Evolutionary conservation across 2,329 filamentous ascomycete species (phyloP).

Genomic region (Calycina herbarum): DNA sequence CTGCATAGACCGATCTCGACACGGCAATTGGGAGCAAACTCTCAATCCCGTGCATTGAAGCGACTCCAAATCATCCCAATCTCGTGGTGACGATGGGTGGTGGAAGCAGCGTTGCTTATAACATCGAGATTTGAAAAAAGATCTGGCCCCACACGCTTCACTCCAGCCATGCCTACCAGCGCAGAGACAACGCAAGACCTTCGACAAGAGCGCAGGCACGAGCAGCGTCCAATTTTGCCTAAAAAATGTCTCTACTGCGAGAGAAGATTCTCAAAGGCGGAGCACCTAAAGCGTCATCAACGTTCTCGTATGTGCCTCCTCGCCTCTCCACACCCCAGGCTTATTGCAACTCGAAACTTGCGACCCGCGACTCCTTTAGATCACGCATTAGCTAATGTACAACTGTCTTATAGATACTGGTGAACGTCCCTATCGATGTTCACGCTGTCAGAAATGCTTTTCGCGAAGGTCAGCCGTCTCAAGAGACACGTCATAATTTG

Average conservation of each 20-base stretch:
- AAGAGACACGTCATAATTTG: constrained; percentile 39
- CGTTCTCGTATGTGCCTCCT: constrained; percentile 49
- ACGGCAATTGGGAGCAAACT: neutral
- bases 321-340: neutral
- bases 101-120: neutral
- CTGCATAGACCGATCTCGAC: neutral
- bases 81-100: neutral
- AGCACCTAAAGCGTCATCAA: constrained; percentile 56
- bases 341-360: neutral
- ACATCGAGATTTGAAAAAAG: neutral
- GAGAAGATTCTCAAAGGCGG: constrained; percentile 55
- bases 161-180: constrained; percentile 15
- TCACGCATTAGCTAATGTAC: constrained; percentile 8
- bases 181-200: constrained; percentile 17
- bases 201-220: constrained; percentile 17
- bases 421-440: constrained; percentile 54
- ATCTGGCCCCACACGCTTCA: constrained; percentile 14
- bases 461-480: constrained; percentile 48
- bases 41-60: neutral
- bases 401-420: constrained; percentile 47
- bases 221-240: constrained; percentile 34
- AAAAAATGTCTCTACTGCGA: constrained; percentile 50
- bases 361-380: neutral
- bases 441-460: constrained; percentile 54
- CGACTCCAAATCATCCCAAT: neutral